Conservation (phyloP, 345 rosid genomes). For the Euphorbia pulcherrima region DNA sequence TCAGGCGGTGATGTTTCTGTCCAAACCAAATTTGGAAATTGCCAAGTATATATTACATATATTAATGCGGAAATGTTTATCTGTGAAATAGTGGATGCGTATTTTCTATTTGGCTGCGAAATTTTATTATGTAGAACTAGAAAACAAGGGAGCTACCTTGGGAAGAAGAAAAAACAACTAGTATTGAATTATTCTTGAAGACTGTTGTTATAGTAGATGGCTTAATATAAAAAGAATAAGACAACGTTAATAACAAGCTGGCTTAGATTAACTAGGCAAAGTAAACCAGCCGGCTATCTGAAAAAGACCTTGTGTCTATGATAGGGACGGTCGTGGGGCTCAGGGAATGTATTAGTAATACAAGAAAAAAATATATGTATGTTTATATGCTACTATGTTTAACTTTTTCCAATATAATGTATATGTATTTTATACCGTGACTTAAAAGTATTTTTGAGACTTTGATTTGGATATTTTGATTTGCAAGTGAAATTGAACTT, state of each 20-base stretch:
- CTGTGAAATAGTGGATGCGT: not conserved
- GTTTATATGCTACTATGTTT: not conserved
- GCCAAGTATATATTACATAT: no score
- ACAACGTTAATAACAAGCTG: not conserved
- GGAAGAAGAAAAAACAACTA: conserved; percentile 2
- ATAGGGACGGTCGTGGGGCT: no score
- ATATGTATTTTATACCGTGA: not conserved
- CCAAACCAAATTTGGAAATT: conserved; percentile 5
- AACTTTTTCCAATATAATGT: not conserved
- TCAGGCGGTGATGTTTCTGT: not conserved
- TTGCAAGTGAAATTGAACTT: no score
- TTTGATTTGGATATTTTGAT: no score
- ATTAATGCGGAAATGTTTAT: not conserved
- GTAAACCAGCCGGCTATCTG: not conserved
- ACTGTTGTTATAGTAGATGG: not conserved
- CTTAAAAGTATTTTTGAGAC: no score
- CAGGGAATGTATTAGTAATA: no score
- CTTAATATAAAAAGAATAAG: not conserved
- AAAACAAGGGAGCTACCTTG: not conserved
- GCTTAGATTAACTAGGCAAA: not conserved
- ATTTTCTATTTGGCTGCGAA: not conserved
- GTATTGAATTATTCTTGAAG: not conserved
- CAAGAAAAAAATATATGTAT: no score
- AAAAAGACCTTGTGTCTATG: not conserved
- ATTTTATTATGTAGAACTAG: not conserved